A percentile compares a stretch with the other conserved stretches of the same genome.
Evolutionary conservation across 129 eudicot species (phyloP).

Genomic region (sunflower (Helianthus annuus)): DNA sequence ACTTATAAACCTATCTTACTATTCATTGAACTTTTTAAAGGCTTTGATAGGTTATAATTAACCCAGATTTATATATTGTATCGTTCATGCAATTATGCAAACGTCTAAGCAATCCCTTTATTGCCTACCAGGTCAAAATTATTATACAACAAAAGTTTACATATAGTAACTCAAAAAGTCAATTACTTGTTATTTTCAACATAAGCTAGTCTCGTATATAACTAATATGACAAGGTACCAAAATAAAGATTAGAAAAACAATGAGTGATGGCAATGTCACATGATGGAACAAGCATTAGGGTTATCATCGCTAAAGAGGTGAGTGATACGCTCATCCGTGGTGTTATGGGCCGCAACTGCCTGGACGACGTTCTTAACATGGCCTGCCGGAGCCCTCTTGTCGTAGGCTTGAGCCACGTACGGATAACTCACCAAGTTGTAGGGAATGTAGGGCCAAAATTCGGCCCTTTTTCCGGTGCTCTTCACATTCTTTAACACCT

Average conservation of each 20-base stretch:
- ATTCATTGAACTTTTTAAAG: too few relatives aligned
- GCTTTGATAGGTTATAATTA: too few relatives aligned
- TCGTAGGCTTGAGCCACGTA: conserved; percentile 64
- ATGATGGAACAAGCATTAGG: conserved; percentile 87
- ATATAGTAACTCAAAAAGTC: background rate
- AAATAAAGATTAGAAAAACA: background rate
- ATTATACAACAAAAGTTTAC: background rate
- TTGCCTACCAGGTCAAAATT: too few relatives aligned
- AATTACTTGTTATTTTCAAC: conserved; percentile 11
- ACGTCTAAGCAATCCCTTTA: too few relatives aligned
- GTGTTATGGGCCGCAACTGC: conserved; percentile 49
- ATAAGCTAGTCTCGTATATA: background rate
- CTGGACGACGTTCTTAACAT: conserved; percentile 63
- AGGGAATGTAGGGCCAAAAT: conserved; percentile 87
- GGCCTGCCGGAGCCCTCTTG: conserved; percentile 93
- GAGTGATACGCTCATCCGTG: conserved; percentile 55
- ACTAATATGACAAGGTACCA: conserved; percentile 13
- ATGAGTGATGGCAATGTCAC: conserved; percentile 34
- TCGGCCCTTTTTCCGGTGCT: conserved; percentile 85
- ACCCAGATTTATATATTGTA: too few relatives aligned
- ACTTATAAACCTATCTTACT: too few relatives aligned
- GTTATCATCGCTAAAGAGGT: conserved; percentile 81
- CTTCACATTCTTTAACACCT: conserved; percentile 70
- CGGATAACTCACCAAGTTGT: conserved; percentile 70
- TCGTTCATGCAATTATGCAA: too few relatives aligned